A percentile compares a stretch with the other conserved stretches of the same genome.
Evolutionary conservation across 2,329 filamentous ascomycete genomes (phyloP).

Genomic region (Talaromyces sp.): DNA sequence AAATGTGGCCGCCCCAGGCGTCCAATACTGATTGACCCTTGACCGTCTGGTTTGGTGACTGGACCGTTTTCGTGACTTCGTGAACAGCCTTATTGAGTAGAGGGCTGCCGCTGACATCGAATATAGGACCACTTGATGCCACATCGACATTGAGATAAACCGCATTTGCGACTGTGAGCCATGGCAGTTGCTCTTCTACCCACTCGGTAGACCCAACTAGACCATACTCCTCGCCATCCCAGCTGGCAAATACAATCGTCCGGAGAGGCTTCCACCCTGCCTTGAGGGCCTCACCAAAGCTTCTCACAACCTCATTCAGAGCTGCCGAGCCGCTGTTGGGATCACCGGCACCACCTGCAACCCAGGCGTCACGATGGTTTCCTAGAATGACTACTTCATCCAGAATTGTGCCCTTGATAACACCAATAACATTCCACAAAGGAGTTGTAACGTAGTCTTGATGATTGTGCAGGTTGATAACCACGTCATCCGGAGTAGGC

Average conservation of each 20-base stretch:
- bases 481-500: constrained; percentile 69
- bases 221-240: constrained; percentile 82
- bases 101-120: constrained; percentile 66
- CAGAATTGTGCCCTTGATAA: constrained; percentile 80
- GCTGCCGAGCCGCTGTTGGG: constrained; percentile 79
- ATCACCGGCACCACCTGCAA: constrained; percentile 77
- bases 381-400: constrained; percentile 86
- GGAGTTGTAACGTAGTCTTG: constrained; percentile 80
- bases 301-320: constrained; percentile 73
- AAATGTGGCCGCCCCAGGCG: constrained; percentile 60
- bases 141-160: constrained; percentile 87
- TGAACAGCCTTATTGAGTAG: constrained; percentile 71
- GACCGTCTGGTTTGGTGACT: constrained; percentile 70
- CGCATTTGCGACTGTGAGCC: constrained; percentile 69
- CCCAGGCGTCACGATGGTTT: constrained; percentile 91
- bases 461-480: constrained; percentile 71
- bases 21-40: constrained; percentile 68
- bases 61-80: constrained; percentile 62
- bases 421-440: constrained; percentile 86
- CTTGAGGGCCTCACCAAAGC: constrained; percentile 67
- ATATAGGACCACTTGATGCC: constrained; percentile 63
- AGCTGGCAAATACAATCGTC: constrained; percentile 87
- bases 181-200: constrained; percentile 85
- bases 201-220: constrained; percentile 85
- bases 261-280: constrained; percentile 80